Evolutionary conservation across 2,329 filamentous ascomycete genomes (phyloP).

Genomic region (Pseudogymnoascus sp.): DNA sequence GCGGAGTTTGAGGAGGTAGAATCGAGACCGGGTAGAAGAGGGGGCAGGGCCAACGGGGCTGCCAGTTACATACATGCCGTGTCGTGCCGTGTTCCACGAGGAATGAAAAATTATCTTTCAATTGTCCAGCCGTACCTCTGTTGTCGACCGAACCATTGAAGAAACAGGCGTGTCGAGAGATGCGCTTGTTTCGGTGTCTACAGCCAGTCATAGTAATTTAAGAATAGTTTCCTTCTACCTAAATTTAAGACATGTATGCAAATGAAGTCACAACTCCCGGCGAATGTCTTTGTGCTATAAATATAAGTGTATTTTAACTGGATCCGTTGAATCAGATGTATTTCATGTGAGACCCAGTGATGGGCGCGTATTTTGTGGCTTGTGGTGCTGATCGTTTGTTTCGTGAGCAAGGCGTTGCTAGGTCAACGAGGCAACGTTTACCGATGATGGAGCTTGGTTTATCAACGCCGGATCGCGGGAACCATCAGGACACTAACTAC

Average conservation of each 20-base stretch:
- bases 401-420: not conserved
- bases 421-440: not conserved
- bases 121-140: not conserved
- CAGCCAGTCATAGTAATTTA: constrained; percentile 1
- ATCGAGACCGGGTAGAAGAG: constrained; percentile 12
- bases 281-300: not conserved
- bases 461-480: constrained; percentile 1
- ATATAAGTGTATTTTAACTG: not conserved
- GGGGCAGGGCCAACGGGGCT: constrained; percentile 1
- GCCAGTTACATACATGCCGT: not conserved
- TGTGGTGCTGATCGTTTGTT: not conserved
- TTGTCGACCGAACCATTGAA: not conserved
- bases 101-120: constrained; percentile 4
- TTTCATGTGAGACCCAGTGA: not conserved
- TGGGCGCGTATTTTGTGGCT: constrained; percentile 4
- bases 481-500: constrained; percentile 3
- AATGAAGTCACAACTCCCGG: not conserved
- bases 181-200: not conserved
- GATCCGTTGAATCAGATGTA: not conserved
- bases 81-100: not conserved
- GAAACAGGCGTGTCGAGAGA: not conserved
- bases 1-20: constrained; percentile 14
- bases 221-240: constrained; percentile 5
- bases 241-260: not conserved
- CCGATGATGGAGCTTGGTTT: not conserved